Percentiles rank a stretch among this genome's conserved stretches.
These are phyloP conservation scores for Curvularia sp. DNA, from an alignment of 2,329 filamentous ascomycete genomes.

Conservation along the genomic window DNA sequence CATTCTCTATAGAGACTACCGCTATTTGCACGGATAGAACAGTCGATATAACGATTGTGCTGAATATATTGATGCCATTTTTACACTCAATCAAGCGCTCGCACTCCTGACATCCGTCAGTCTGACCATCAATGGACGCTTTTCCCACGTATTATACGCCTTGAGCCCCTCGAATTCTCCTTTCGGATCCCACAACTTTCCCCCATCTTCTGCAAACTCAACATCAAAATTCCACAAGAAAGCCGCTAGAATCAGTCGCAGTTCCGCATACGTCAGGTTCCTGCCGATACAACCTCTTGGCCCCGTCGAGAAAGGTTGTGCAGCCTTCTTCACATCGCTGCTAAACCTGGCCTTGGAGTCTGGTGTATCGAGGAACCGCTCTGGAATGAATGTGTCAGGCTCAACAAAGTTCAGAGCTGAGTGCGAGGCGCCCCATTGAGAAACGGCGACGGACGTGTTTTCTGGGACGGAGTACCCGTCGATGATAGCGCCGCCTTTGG, in stretches of 20 bases:
- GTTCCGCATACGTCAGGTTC: conserved; percentile 47
- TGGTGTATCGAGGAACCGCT: conserved; percentile 44
- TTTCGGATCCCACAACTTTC: conserved; percentile 38
- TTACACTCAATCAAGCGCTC: conserved; percentile 3
- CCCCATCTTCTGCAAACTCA: conserved; percentile 38
- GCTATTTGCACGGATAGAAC: not conserved
- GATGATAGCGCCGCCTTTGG: conserved; percentile 48
- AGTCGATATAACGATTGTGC: not conserved
- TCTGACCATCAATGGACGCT: conserved; percentile 43
- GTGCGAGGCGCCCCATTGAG: conserved; percentile 41
- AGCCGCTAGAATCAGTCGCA: conserved; percentile 42
- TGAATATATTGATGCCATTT: not conserved
- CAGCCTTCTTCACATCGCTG: conserved; percentile 39
- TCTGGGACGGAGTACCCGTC: conserved; percentile 50
- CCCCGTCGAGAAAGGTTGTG: conserved; percentile 43
- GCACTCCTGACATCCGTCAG: conserved; percentile 40
- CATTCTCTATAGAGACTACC: not conserved
- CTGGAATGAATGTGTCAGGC: conserved; percentile 46
- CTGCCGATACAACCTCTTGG: conserved; percentile 45
- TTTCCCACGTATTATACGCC: conserved; percentile 47
- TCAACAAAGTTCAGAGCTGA: conserved; percentile 43
- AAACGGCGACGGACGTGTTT: conserved; percentile 38
- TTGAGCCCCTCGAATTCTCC: conserved; percentile 39
- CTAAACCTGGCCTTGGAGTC: conserved; percentile 25
- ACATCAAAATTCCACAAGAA: conserved; percentile 48